Base-by-base conservation (phyloP, 1,139 yeast species). In the Geotrichum candidum region DNA sequence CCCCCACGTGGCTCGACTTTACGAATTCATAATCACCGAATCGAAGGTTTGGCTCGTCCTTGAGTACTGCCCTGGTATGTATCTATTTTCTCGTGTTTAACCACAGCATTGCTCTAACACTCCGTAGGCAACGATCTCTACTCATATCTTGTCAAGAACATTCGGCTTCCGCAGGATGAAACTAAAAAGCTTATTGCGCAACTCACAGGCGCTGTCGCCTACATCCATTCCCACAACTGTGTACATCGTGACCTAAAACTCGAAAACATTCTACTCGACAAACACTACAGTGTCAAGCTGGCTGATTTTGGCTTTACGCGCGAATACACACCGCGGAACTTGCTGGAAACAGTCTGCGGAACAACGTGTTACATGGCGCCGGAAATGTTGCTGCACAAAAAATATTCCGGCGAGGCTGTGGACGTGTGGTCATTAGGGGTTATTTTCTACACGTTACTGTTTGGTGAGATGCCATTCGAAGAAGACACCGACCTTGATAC, bases 291-390 rank as follows among this genome's bases (percentile, higher is more conserved):
- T 58, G 80, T 91, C 46, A 96, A 90, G 1, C 78, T 91, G 66
- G 96, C 96, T 0, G 97, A 91, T 76, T 91, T 91, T 75, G 97
- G 97, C 54, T 90, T 91, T 68, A 97, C 97, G 51, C 89, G 88
- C 72, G 80, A 83, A 65, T 76, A 90, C 67, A 80, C 80, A 63
- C 41, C 41, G n/a, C 41, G 41, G 41, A 35, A 35, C 41, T 15
- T 35, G 81, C 79, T 92, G 63, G 86, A 84, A 35, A 80, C 88
- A 35, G 86, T 89, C 57, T 97, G 97, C 0, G 97, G 97, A 0
- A 87, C 96, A 1, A 85, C 90, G 74, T 96, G 97, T 1, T 91
- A 91, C 72, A 96, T 96, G 5, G 97, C 97, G 0, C 97, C 97
- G 0, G 97, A 91, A 72, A 94, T 91, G 4, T 78, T 91, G 46